phyloP scores from a whole-genome alignment of 2,329 filamentous ascomycete genomes.

The Ophiosphaerella narmari region DNA sequence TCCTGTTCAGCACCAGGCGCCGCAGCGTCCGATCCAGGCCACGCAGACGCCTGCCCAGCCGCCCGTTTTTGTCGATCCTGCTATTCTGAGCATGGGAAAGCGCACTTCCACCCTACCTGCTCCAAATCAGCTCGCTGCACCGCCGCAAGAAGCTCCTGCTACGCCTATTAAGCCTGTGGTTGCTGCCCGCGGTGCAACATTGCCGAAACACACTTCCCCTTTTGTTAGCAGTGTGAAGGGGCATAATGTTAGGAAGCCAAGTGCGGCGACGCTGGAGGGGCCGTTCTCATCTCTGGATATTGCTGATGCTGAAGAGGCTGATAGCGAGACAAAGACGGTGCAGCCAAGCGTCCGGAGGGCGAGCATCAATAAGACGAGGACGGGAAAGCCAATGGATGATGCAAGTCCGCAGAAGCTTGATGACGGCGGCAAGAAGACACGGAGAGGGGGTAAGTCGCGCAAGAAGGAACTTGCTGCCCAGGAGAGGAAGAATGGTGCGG shows the following conservation, averaged over 20 bases:
- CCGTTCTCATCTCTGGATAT: conserved; percentile 49
- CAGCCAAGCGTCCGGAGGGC: conserved; percentile 34
- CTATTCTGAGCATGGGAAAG: conserved; percentile 72
- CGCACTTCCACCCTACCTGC: conserved; percentile 34
- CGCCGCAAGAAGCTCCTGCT: conserved; percentile 46
- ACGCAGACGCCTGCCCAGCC: conserved; percentile 26
- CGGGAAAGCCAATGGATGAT: conserved; percentile 48
- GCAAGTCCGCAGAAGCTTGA: conserved; percentile 35
- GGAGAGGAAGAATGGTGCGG: conserved; percentile 40
- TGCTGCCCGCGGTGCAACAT: conserved; percentile 38
- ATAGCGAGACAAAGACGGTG: conserved; percentile 39
- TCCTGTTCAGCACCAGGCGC: conserved; percentile 7
- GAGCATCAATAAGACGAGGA: conserved; percentile 48
- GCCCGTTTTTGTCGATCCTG: conserved; percentile 73
- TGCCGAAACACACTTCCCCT: conserved; percentile 45
- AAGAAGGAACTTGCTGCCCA: conserved; percentile 53
- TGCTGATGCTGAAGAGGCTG: conserved; percentile 45
- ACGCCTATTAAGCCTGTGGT: conserved; percentile 50
- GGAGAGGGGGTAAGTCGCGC: conserved; percentile 50
- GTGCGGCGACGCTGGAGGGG: conserved; percentile 45
- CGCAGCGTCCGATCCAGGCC: conserved; percentile 14
- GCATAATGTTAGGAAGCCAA: conserved; percentile 39
- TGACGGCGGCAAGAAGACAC: conserved; percentile 52
- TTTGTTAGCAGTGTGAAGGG: conserved; percentile 42
- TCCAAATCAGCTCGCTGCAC: conserved; percentile 21